Evolutionary conservation across 1,284 basidiomycete genomes (phyloP).

Genomic region (Chalciporus piperatoides): DNA sequence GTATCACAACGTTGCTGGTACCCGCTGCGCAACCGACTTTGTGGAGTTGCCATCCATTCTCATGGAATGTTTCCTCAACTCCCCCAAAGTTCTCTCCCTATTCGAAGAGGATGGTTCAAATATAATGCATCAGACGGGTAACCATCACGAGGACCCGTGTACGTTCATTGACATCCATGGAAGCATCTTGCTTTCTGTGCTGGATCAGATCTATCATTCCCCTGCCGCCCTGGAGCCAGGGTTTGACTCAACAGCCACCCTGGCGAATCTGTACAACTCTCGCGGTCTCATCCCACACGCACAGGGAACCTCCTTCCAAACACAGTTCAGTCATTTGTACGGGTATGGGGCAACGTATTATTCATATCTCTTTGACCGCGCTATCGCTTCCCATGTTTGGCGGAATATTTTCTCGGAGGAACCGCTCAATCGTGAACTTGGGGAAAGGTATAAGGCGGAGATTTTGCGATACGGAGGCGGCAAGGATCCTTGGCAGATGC

Average conservation of each 20-base stretch:
- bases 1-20: conserved; percentile 97
- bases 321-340: conserved; percentile 92
- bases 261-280: conserved; percentile 62
- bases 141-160: conserved; percentile 68
- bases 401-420: conserved; percentile 64
- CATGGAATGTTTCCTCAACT: conserved; percentile 96
- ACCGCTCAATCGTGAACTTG: conserved; percentile 60
- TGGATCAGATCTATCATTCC: conserved; percentile 93
- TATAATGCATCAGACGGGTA: conserved; percentile 42
- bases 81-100: conserved; percentile 77
- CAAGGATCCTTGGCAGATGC: conserved; percentile 92
- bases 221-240: conserved; percentile 45
- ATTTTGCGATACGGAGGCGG: conserved; percentile 85
- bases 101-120: conserved; percentile 56
- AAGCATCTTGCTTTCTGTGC: conserved; percentile 85
- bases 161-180: conserved; percentile 83
- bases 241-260: conserved; percentile 71
- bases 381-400: conserved; percentile 92
- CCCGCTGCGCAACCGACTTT: conserved; percentile 98
- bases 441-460: conserved; percentile 78
- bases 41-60: conserved; percentile 97
- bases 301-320: conserved; percentile 85
- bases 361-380: conserved; percentile 93
- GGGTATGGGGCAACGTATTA: conserved; percentile 99
- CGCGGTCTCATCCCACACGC: conserved; percentile 82